Evolutionary conservation across 2,329 filamentous ascomycete genomes (phyloP).

Genomic region (Pseudogymnoascus sp.): DNA sequence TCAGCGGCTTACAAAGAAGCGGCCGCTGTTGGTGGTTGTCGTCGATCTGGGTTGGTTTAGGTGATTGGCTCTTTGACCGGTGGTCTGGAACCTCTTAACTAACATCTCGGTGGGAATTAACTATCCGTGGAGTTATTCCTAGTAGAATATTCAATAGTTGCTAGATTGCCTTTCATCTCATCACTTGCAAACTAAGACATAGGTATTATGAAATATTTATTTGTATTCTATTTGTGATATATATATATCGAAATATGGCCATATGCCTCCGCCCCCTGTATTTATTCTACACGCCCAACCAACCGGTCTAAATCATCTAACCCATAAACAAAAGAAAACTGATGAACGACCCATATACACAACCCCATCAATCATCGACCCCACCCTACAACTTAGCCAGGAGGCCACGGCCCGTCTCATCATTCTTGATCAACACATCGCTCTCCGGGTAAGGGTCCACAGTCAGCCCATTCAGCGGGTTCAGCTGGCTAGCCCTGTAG

Average conservation of each 20-base stretch:
- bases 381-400: slow-evolving; percentile 44
- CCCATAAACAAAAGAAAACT: background rate
- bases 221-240: background rate
- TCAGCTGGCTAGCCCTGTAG: slow-evolving; percentile 62
- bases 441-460: slow-evolving; percentile 67
- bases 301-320: background rate
- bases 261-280: background rate
- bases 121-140: background rate
- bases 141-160: background rate
- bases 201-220: background rate
- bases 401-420: slow-evolving; percentile 37
- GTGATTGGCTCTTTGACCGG: background rate
- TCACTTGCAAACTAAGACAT: background rate
- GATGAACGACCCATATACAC: background rate
- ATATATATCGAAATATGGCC: background rate
- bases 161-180: background rate
- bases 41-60: background rate
- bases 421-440: slow-evolving; percentile 54
- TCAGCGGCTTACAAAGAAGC: slow-evolving; percentile 3
- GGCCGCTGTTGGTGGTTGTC: background rate
- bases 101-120: background rate
- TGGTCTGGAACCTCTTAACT: background rate
- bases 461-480: slow-evolving; percentile 65
- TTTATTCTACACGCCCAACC: slow-evolving; percentile 9
- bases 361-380: background rate